These are phyloP conservation scores for Mycena sp. DNA, from an alignment of 1,284 basidiomycete genomes.

Conservation along the genomic window DNA sequence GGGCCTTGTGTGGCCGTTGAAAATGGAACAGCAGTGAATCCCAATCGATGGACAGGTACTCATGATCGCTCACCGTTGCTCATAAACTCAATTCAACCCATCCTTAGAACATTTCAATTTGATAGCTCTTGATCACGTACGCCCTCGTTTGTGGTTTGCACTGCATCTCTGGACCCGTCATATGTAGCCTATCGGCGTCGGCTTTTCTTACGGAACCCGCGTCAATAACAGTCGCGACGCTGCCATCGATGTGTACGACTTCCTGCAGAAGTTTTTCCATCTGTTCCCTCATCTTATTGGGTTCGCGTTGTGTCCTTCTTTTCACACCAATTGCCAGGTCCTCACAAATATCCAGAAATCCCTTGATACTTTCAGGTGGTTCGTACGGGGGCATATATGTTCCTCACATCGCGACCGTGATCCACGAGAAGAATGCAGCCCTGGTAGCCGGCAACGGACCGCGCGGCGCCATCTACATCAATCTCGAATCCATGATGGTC, in stretches of 20 bases:
- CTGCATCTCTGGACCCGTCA: background rate
- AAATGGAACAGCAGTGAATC: conserved; percentile 35
- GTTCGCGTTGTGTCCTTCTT: conserved; percentile 23
- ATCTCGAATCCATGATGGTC: conserved; percentile 43
- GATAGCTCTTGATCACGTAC: conserved; percentile 45
- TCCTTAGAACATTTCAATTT: conserved; percentile 40
- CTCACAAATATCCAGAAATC: conserved; percentile 31
- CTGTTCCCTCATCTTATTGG: conserved; percentile 39
- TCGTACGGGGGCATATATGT: conserved; percentile 48
- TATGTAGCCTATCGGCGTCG: conserved; percentile 42
- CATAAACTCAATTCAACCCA: background rate
- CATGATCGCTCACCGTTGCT: background rate
- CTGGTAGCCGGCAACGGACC: conserved; percentile 28
- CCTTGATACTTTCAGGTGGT: conserved; percentile 40
- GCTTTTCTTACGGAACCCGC: conserved; percentile 42
- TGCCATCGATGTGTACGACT: conserved; percentile 46
- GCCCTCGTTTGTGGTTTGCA: background rate
- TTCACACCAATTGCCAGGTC: background rate
- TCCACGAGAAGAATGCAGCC: conserved; percentile 41
- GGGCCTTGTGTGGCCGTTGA: conserved; percentile 37
- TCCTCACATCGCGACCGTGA: conserved; percentile 45
- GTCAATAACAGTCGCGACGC: conserved; percentile 43
- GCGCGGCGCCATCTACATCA: conserved; percentile 35
- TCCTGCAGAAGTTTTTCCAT: conserved; percentile 44
- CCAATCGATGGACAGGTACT: conserved; percentile 38